phyloP scores from a whole-genome alignment of 805 yeast species.

The Cyberlindnera meyerae region DNA sequence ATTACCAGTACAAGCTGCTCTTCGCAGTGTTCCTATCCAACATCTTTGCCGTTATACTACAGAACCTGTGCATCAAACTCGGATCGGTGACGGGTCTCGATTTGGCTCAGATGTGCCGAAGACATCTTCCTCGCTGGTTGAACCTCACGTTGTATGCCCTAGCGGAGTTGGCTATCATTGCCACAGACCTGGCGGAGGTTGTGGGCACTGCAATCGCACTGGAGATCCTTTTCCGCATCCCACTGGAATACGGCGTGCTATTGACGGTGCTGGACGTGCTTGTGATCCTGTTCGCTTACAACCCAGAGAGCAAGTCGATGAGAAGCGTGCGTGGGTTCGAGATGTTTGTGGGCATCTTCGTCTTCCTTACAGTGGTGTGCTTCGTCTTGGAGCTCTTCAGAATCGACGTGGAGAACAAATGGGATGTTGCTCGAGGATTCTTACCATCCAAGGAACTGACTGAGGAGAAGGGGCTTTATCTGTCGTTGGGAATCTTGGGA shows the following conservation, averaged over 20 bases:
- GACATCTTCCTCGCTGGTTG: slow-evolving; percentile 56
- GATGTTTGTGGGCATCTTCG: slow-evolving; percentile 64
- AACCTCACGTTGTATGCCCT: slow-evolving; percentile 57
- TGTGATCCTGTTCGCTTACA: slow-evolving; percentile 71
- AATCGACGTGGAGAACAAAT: slow-evolving; percentile 48
- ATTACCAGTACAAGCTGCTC: slow-evolving; percentile 61
- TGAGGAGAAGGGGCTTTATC: slow-evolving; percentile 65
- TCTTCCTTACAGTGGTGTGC: slow-evolving; percentile 69
- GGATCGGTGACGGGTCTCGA: slow-evolving; percentile 80
- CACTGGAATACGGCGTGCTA: slow-evolving; percentile 69
- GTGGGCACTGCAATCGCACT: slow-evolving; percentile 89
- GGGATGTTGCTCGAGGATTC: slow-evolving; percentile 58
- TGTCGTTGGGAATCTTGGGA: slow-evolving; percentile 81
- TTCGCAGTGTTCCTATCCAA: slow-evolving; percentile 64
- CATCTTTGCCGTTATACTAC: slow-evolving; percentile 67
- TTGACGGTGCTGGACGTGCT: slow-evolving; percentile 80
- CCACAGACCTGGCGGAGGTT: slow-evolving; percentile 91
- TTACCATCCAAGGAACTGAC: slow-evolving; percentile 59
- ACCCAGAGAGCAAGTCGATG: slow-evolving; percentile 70
- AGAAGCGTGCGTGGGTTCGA: slow-evolving; percentile 74
- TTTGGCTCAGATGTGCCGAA: slow-evolving; percentile 70
- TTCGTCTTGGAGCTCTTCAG: slow-evolving; percentile 65
- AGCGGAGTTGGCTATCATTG: slow-evolving; percentile 84
- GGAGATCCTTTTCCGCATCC: slow-evolving; percentile 69
- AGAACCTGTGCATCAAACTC: slow-evolving; percentile 64